Evolutionary conservation across 2,329 filamentous ascomycete genomes (phyloP).

Genomic region (Endothia cerciana): DNA sequence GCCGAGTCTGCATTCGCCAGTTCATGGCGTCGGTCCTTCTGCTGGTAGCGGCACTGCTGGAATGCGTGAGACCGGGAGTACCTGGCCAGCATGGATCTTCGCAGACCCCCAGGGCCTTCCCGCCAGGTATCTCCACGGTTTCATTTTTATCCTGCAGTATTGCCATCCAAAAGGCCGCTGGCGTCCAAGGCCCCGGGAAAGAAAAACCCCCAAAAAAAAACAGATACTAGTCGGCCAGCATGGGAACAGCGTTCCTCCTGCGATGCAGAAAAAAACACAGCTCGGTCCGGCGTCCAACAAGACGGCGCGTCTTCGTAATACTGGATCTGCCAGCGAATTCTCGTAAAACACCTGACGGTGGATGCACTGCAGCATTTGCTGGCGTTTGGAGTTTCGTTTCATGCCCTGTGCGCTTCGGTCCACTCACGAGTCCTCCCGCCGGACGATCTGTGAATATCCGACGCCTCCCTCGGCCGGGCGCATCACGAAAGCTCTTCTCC

Average conservation of each 20-base stretch:
- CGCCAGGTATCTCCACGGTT: background rate
- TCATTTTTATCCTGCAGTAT: constrained; percentile 8
- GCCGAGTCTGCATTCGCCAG: constrained; percentile 17
- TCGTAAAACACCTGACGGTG: constrained; percentile 14
- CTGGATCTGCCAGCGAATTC: constrained; percentile 14
- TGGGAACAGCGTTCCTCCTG: background rate
- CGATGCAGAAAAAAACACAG: background rate
- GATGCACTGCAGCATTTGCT: constrained; percentile 21
- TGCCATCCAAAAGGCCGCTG: background rate
- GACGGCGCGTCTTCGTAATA: constrained; percentile 13
- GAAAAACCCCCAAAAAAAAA: no score
- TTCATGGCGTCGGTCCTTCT: constrained; percentile 11
- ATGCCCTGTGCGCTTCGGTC: constrained; percentile 2
- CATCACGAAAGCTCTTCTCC: constrained; percentile 11
- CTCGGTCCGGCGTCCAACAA: constrained; percentile 1
- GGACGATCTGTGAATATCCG: constrained; percentile 15
- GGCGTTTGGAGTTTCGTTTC: constrained; percentile 15
- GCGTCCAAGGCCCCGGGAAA: constrained; percentile 11
- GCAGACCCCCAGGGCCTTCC: background rate
- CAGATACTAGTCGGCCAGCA: background rate
- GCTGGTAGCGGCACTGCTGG: background rate
- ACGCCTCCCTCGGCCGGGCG: constrained; percentile 23
- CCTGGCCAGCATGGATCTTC: background rate
- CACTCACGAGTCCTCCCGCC: background rate
- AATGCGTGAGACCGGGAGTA: background rate